Base-by-base conservation (phyloP, 768 basidiomycete species). In the Macrolepiota albuminosa region DNA sequence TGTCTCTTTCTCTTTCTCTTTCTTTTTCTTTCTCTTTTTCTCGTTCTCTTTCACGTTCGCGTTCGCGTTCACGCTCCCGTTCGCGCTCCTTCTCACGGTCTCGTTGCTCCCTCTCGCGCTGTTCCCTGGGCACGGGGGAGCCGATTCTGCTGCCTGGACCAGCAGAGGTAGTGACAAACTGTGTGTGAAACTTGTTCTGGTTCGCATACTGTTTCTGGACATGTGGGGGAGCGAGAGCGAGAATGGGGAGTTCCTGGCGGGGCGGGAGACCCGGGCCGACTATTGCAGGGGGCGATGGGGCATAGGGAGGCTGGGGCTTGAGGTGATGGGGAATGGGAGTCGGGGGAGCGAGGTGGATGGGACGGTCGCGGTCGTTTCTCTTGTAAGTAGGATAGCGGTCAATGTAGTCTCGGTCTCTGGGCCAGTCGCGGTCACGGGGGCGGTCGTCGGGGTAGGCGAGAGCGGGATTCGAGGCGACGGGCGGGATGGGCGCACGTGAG, bases 101-200 rank as follows among this genome's bases (percentile, higher is more conserved):
- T 5, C 31, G 48, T 4, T 54, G 61, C 63, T 63, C 39, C 26
- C 29, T 45, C 21, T 54, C 53, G 29, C 29, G 29, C 29, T 29
- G 29, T 29, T 16, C 66, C 61, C 43, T 49, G 9, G 53, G 39
- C 7, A 59, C 58, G 37, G 66, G 65, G 37, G 64, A 67, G 7
- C 60, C 65, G 7, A 68, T 62, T 40, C 69, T 50, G 26, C 63
- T 62, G 4, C 61, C 64, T 3, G 46, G 31, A 0, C 47, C 59
- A 13, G 36, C n/a, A 2, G 50, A 54, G 14, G 45, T 18, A 33
- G 34, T 62, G 11, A 70, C 69, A 60, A 74, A 66, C 69, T 69
- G 63, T 34, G 66, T 66, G 59, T 75, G 70, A 61, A 74, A 74
- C 64, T 73, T 53, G 56, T 49, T 46, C 64, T 72, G 71, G 0